These are phyloP conservation scores for Chondrus crispus DNA, from an alignment of 23 red algal genomes.

Conservation along the genomic window DNA sequence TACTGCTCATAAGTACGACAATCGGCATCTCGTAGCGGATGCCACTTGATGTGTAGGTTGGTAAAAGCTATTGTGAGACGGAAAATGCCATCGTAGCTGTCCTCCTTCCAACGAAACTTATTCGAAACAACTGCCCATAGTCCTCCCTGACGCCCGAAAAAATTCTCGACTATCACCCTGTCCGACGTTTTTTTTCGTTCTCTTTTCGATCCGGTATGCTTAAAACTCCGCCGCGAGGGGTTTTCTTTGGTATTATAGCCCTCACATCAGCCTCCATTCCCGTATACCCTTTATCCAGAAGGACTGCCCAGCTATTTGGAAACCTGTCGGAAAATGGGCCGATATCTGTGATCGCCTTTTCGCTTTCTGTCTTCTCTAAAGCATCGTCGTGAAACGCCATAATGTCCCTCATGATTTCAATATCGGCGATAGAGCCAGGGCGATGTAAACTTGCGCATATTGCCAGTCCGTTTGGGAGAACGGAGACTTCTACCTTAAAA, in stretches of 20 bases:
- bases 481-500: neutral
- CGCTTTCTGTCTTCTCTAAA: neutral
- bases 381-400: constrained; percentile 6
- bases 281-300: neutral
- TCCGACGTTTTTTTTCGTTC: neutral
- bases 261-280: neutral
- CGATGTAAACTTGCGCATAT: neutral
- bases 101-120: neutral
- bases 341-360: neutral
- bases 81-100: neutral
- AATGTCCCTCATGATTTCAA: neutral
- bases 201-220: neutral
- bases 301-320: neutral
- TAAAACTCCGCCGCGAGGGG: neutral
- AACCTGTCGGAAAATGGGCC: neutral
- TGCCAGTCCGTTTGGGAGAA: neutral
- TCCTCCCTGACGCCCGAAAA: neutral
- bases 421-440: neutral
- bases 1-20: neutral
- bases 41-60: neutral
- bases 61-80: neutral
- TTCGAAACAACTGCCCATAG: neutral
- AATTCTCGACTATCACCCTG: neutral
- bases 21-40: neutral
- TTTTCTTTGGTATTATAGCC: neutral